Percentiles rank a stretch among this genome's conserved stretches.
phyloP scores from a whole-genome alignment of 225 moss, liverwort and hornwort species.

The Thuidium tamariscinum region DNA sequence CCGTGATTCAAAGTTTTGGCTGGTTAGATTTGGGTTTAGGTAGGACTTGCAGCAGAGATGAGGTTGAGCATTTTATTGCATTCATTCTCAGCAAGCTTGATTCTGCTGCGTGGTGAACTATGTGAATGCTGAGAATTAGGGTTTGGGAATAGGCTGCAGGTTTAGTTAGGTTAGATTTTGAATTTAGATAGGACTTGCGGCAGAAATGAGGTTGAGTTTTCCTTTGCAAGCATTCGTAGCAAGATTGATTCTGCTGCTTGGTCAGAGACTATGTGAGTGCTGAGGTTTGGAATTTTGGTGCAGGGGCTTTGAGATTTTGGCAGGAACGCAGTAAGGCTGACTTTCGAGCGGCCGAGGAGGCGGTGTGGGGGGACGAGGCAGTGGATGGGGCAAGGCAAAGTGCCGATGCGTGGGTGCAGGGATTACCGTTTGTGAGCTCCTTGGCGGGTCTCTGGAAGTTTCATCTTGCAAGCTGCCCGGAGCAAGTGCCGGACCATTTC shows the following conservation, averaged over 20 bases:
- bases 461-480: slow-evolving; percentile 66
- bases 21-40: not conserved
- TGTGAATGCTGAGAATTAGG: not conserved
- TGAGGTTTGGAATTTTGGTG: not conserved
- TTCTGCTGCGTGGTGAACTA: too few relatives aligned
- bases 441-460: slow-evolving; percentile 83
- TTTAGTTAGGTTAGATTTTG: not conserved
- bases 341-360: slow-evolving; percentile 46
- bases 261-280: not conserved
- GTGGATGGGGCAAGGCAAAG: slow-evolving; percentile 55
- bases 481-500: slow-evolving; percentile 53
- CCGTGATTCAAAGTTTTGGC: not conserved
- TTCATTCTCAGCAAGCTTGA: not conserved
- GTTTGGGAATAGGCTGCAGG: not conserved
- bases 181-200: too few relatives aligned
- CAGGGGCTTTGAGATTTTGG: slow-evolving; percentile 86
- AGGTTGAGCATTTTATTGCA: not conserved
- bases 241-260: too few relatives aligned
- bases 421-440: slow-evolving; percentile 55
- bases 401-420: slow-evolving; percentile 60
- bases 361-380: slow-evolving; percentile 80
- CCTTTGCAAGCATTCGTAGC: too few relatives aligned
- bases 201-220: too few relatives aligned
- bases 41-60: not conserved
- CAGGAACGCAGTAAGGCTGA: slow-evolving; percentile 47